Base-by-base conservation (phyloP, 257 asterid species). In the Nicotiana noctiflora region DNA sequence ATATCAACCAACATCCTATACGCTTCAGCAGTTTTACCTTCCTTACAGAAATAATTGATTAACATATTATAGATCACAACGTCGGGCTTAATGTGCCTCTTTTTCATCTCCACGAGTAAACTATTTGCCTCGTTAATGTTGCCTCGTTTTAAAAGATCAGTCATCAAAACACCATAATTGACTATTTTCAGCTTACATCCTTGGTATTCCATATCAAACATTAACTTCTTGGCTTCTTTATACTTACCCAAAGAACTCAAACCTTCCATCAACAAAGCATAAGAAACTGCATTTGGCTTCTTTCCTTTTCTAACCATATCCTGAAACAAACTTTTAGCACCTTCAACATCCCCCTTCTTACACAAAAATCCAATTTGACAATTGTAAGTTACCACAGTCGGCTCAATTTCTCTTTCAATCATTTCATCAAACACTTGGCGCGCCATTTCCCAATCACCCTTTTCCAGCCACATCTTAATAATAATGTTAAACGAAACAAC, bases 201-300 rank as follows among this genome's bases (percentile, higher is more conserved):
- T 44, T 84, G 97, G 85, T 95, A 93, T 84, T 91, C 97, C 99
- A 95, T 95, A 81, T 95, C 98, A 75, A 93, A 93, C 97, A 95
- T 92, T 82, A 91, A 53, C 62, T 95, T 93, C 86, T 88, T 90
- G 2, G 99, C 98, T 53, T 92, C 97, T 9, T 88, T 84, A 72
- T 82, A 90, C 83, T 80, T 87, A 15, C 93, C 97, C 17, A 52
- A 67, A 79, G 55, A 74, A 80, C 98, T 90, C 11, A 93, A 84
- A 59, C 96, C 96, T 83, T 93, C 95, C 99, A 93, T 95, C 70
- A 92, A 57, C 81, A 91, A 76, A 61, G 93, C 95, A 46, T 93
- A 95, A 0, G 94, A 92, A 13, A 95, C 91, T 2, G 90, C 90
- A 74, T 93, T 91, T 2, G 94, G 90, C 27, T 81, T 79, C 82